Evolutionary conservation across 352 stramenopile species (phyloP).

Genomic region (Aphanomyces astaci): DNA sequence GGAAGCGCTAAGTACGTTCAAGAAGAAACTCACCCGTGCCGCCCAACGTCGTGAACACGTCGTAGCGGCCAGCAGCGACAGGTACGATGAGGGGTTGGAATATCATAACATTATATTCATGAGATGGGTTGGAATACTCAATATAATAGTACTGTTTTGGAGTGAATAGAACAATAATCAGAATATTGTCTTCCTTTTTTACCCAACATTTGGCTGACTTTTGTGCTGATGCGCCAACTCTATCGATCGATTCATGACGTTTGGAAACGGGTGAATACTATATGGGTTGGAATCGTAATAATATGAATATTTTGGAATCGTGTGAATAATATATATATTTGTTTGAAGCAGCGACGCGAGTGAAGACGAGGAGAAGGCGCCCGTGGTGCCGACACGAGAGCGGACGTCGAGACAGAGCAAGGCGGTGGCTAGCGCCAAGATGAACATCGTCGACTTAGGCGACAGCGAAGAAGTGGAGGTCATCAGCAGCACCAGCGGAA

Average conservation of each 20-base stretch:
- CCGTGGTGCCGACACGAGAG: background rate
- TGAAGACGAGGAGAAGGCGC: background rate
- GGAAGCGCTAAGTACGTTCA: background rate
- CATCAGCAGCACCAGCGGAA: background rate
- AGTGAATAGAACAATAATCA: no score
- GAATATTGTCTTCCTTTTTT: no score
- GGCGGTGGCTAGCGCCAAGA: background rate
- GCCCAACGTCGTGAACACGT: background rate
- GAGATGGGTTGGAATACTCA: no score
- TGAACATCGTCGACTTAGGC: background rate
- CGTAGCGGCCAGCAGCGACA: background rate
- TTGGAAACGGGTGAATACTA: no score
- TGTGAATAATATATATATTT: no score
- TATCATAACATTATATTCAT: background rate
- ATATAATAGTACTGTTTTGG: no score
- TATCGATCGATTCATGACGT: no score
- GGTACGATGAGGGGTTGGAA: background rate
- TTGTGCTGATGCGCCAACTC: no score
- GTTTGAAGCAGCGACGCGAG: background rate
- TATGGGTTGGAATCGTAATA: no score
- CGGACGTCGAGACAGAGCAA: background rate
- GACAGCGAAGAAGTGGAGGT: background rate
- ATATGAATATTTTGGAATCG: no score
- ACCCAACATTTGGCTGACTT: no score
- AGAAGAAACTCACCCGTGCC: conserved; percentile 9